phyloP scores from a whole-genome alignment of 2,329 filamentous ascomycete genomes.

The Cordyceps fumosorosea region DNA sequence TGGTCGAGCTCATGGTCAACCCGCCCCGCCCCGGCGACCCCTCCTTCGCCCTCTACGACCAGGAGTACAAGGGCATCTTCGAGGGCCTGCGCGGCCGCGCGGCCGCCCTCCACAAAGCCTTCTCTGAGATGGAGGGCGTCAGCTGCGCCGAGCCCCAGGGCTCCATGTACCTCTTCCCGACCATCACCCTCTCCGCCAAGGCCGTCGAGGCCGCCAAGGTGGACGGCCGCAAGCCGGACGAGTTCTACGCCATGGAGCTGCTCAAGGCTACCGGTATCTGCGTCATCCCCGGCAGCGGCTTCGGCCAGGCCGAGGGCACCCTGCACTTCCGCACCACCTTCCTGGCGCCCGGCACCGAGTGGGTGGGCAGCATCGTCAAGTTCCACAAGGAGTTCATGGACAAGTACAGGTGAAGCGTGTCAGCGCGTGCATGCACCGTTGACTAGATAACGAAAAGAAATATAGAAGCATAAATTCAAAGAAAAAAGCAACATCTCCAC shows the following conservation, averaged over 20 bases:
- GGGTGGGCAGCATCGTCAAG: conserved; percentile 78
- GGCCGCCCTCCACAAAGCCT: conserved; percentile 79
- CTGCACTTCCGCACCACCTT: conserved; percentile 97
- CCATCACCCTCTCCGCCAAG: conserved; percentile 71
- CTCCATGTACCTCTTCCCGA: conserved; percentile 98
- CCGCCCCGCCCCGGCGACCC: conserved; percentile 78
- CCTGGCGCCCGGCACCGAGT: conserved; percentile 90
- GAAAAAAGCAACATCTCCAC: not conserved
- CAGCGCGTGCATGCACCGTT: not conserved
- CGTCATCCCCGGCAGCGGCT: conserved; percentile 85
- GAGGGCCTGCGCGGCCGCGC: conserved; percentile 73
- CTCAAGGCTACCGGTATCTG: conserved; percentile 94
- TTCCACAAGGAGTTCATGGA: conserved; percentile 92
- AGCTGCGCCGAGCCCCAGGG: conserved; percentile 86
- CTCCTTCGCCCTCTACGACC: conserved; percentile 73
- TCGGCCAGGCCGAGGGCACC: conserved; percentile 87
- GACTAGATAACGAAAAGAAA: not conserved
- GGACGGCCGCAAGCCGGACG: conserved; percentile 71
- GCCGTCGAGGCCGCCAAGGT: conserved; percentile 68
- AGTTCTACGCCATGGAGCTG: conserved; percentile 88
- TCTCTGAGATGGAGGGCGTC: conserved; percentile 92
- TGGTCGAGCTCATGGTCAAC: conserved; percentile 97
- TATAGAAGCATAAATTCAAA: not conserved
- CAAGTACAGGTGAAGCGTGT: conserved; percentile 52
- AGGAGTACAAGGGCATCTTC: conserved; percentile 81